Evolutionary conservation across 2,329 filamentous ascomycete genomes (phyloP).

Genomic region (Didymella lethalis): DNA sequence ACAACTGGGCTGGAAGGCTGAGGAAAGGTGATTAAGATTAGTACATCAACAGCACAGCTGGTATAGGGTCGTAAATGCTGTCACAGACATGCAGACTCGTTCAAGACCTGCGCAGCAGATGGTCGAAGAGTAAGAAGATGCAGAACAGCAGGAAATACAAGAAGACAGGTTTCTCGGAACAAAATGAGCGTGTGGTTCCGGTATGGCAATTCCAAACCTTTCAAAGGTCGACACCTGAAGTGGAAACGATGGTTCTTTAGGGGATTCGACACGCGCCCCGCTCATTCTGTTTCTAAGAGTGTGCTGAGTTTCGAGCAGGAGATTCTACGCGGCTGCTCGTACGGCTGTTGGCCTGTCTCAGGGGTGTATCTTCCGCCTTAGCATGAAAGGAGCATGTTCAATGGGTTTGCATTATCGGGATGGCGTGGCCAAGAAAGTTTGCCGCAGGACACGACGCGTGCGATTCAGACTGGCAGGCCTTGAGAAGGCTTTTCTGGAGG

Average conservation of each 20-base stretch:
- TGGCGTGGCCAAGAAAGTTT: constrained; percentile 31
- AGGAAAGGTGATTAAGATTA: constrained; percentile 38
- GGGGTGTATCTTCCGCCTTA: constrained; percentile 23
- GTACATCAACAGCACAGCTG: constrained; percentile 50
- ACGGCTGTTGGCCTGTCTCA: constrained; percentile 35
- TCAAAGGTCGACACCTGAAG: constrained; percentile 40
- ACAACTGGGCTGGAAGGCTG: constrained; percentile 2
- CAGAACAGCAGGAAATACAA: constrained; percentile 22
- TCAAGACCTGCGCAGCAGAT: constrained; percentile 50
- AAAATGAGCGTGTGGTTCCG: constrained; percentile 41
- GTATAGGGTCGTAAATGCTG: constrained; percentile 32
- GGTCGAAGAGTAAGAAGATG: constrained; percentile 35
- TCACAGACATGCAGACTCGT: constrained; percentile 47
- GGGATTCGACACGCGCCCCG: constrained; percentile 30
- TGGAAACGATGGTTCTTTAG: constrained; percentile 38
- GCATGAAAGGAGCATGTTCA: constrained; percentile 31
- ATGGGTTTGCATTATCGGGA: constrained; percentile 38
- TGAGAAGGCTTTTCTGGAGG: constrained; percentile 27
- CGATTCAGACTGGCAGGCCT: constrained; percentile 35
- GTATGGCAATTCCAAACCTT: constrained; percentile 44
- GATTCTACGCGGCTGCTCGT: constrained; percentile 40
- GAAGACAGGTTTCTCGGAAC: constrained; percentile 33
- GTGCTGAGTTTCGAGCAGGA: constrained; percentile 35
- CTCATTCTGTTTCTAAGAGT: constrained; percentile 43
- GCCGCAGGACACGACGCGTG: constrained; percentile 23